phyloP scores from a whole-genome alignment of 2,329 filamentous ascomycete species.

The Gnomoniopsis smithogilvyi region DNA sequence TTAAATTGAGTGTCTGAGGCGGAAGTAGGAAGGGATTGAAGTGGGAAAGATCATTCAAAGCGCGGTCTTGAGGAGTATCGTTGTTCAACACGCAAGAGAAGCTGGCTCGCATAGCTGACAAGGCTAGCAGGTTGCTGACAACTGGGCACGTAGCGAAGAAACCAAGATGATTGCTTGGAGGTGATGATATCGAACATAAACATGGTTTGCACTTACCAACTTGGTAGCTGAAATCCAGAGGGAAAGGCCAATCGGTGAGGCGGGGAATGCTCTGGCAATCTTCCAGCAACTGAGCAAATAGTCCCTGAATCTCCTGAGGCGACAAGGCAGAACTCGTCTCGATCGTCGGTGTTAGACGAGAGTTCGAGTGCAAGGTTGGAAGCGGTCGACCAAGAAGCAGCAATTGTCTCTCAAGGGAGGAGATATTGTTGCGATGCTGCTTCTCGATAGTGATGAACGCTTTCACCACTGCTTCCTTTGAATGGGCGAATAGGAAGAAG shows the following conservation, averaged over 20 bases:
- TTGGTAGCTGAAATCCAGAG: too few species aligned
- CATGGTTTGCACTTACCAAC: slow-evolving; percentile 12
- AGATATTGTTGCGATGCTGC: not conserved
- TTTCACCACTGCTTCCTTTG: slow-evolving; percentile 5
- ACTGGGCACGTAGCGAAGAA: not conserved
- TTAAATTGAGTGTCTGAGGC: not conserved
- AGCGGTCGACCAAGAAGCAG: not conserved
- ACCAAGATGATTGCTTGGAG: not conserved
- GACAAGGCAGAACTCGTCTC: slow-evolving; percentile 10
- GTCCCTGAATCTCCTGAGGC: not conserved
- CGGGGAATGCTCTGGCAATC: slow-evolving; percentile 27
- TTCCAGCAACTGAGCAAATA: slow-evolving; percentile 28
- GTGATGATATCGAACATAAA: not conserved
- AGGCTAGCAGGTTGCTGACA: not conserved
- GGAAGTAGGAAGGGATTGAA: not conserved
- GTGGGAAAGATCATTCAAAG: not conserved
- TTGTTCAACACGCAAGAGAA: not conserved
- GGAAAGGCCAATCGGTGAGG: slow-evolving; percentile 6
- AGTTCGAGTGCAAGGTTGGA: slow-evolving; percentile 7
- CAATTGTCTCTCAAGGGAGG: not conserved
- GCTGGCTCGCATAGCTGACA: not conserved
- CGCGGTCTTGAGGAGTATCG: not conserved
- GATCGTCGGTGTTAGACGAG: slow-evolving; percentile 15
- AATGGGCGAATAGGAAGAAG: not conserved
- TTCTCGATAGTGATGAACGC: not conserved